Evolutionary conservation across 2,329 filamentous ascomycete genomes (phyloP).

Genomic region (Beauveria medogensis): DNA sequence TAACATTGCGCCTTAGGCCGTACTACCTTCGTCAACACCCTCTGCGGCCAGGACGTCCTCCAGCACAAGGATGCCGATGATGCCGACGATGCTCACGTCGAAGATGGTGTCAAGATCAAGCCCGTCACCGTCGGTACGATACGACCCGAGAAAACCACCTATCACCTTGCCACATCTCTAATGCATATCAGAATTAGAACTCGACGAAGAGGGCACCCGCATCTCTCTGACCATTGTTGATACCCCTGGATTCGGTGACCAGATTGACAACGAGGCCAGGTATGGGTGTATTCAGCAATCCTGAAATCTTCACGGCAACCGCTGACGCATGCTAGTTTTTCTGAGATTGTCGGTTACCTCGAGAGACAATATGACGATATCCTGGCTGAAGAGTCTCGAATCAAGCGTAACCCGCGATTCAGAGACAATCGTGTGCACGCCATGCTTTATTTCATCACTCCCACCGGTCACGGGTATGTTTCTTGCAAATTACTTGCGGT

Average conservation of each 20-base stretch:
- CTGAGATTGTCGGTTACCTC: constrained; percentile 95
- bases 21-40: constrained; percentile 98
- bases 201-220: constrained; percentile 96
- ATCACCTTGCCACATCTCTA: constrained; percentile 19
- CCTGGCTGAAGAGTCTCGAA: constrained; percentile 96
- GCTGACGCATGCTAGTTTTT: constrained; percentile 55
- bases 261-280: constrained; percentile 99
- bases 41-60: constrained; percentile 91
- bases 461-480: constrained; percentile 82
- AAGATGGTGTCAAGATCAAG: constrained; percentile 98
- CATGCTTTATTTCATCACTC: constrained; percentile 98
- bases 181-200: constrained; percentile 63
- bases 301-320: background rate
- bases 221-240: constrained; percentile 98
- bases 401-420: constrained; percentile 99
- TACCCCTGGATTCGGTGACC: constrained; percentile 95
- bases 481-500: background rate
- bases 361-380: constrained; percentile 99
- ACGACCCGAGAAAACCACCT: background rate
- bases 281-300: constrained; percentile 30
- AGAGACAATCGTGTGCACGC: constrained; percentile 98
- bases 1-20: constrained; percentile 51
- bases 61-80: constrained; percentile 90
- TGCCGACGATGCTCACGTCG: constrained; percentile 75
- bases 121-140: constrained; percentile 83